Evolutionary conservation across 768 basidiomycete species (phyloP), one percentile per base, ranked within the genome.

Genomic region (Suillus occidentalis): DNA sequence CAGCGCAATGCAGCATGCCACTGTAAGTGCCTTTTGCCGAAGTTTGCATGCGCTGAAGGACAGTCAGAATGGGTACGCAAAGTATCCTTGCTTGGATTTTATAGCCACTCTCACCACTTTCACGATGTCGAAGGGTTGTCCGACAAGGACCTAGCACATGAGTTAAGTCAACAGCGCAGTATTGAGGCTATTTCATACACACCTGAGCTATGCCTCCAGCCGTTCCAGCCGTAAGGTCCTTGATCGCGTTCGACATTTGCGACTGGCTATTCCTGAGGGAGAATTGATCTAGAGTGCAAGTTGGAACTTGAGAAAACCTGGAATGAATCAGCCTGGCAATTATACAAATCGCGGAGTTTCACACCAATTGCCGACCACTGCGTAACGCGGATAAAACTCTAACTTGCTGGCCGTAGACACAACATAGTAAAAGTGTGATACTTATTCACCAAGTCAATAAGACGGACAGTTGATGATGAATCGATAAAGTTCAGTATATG

Each of bases 71-170:
- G 59, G 60, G 68, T 34, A 61, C 65, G 53, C 66, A 69, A 8
- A 36, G 65, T n/a, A 39, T 28, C 25, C 43, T 52, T 8, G n/a
- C 25, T 28, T 49, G 60, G 64, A n/a, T 34, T 8, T 63, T 42
- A 62, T 14, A 42, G 16, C 40, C 22, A 59, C 42, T 86, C 91
- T 74, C 73, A 94, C 93, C 79, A 95, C 93, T 89, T 97, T 97
- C 80, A 95, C 92, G 68, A 97, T 95, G 77, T 98, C 95, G 77
- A 98, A 98, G 14, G 95, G 95, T 76, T 97, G 93, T 57, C 94
- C 94, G 56, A 95, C 93, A 55, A 95, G 82, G 65, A 94, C 91
- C 91, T 93, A 62, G 66, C 69, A 59, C 63, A n/a, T n/a, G 67
- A 66, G 36, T 60, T 49, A 57, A 62, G 55, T 60, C 65, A 28